Conservation (phyloP, 345 rosid genomes). For the Linum tenue region DNA sequence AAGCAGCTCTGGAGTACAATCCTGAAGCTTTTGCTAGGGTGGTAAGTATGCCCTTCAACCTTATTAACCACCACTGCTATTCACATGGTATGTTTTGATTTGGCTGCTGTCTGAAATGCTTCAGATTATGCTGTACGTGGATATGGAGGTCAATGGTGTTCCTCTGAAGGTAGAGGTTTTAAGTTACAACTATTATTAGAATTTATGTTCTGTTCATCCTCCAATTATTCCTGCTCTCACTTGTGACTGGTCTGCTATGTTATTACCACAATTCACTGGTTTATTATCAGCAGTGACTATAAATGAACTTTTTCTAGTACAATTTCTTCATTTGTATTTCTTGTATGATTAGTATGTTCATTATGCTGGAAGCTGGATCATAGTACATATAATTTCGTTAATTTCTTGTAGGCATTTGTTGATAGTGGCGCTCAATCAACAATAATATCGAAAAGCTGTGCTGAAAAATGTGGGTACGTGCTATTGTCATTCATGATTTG, state of each 20-base stretch:
- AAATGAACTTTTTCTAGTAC: too few species aligned
- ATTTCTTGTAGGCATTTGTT: conserved; percentile 69
- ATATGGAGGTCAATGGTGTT: conserved; percentile 95
- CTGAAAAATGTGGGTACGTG: conserved; percentile 85
- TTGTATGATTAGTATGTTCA: not conserved
- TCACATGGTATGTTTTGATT: conserved; percentile 4
- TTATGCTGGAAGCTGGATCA: not conserved
- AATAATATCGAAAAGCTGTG: conserved; percentile 95
- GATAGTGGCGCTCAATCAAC: conserved; percentile 99
- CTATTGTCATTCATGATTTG: conserved; percentile 4
- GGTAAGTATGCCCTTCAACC: conserved; percentile 45
- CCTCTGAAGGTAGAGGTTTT: conserved; percentile 64
- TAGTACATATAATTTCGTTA: not conserved
- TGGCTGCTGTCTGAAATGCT: conserved; percentile 11
- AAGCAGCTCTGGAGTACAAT: conserved; percentile 91
- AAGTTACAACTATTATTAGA: not conserved
- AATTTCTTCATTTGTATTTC: not conserved
- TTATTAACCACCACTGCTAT: not conserved
- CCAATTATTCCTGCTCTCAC: not conserved
- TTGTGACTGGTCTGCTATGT: not conserved
- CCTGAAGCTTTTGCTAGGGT: conserved; percentile 99
- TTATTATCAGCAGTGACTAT: too few species aligned
- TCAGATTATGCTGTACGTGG: conserved; percentile 92
- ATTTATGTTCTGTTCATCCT: not conserved
- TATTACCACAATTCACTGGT: too few species aligned